phyloP scores from a whole-genome alignment of 306 rosid genomes.

The Quercus engelmannii region DNA sequence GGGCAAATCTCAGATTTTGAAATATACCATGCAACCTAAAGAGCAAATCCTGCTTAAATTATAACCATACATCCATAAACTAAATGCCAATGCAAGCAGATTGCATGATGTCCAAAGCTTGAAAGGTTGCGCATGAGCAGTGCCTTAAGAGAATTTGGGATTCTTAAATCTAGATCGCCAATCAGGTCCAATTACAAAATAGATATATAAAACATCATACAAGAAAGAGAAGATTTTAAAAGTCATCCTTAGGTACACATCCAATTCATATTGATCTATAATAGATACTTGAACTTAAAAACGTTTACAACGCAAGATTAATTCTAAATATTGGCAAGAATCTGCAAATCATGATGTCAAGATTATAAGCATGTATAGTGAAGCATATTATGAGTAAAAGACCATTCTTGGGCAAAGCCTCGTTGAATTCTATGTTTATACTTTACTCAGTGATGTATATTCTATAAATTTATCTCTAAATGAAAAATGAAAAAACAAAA shows the following conservation, averaged over 20 bases:
- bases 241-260: no score
- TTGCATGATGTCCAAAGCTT: conserved; percentile 1
- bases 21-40: conserved; percentile 34
- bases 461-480: background rate
- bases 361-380: background rate
- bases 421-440: background rate
- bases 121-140: conserved; percentile 57
- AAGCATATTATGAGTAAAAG: background rate
- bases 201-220: conserved; percentile 37
- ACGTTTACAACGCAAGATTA: background rate
- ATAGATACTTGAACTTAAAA: no score
- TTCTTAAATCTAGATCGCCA: conserved; percentile 93
- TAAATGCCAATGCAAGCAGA: conserved; percentile 11
- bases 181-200: conserved; percentile 91
- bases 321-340: background rate
- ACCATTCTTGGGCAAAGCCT: background rate
- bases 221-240: background rate
- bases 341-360: background rate
- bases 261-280: no score
- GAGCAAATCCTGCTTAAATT: conserved; percentile 39
- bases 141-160: conserved; percentile 64
- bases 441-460: background rate
- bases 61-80: conserved; percentile 38
- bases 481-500: background rate
- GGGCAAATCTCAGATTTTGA: conserved; percentile 23